phyloP scores from a whole-genome alignment of 805 yeast species.

The Yamadazyma paraphyllophila region DNA sequence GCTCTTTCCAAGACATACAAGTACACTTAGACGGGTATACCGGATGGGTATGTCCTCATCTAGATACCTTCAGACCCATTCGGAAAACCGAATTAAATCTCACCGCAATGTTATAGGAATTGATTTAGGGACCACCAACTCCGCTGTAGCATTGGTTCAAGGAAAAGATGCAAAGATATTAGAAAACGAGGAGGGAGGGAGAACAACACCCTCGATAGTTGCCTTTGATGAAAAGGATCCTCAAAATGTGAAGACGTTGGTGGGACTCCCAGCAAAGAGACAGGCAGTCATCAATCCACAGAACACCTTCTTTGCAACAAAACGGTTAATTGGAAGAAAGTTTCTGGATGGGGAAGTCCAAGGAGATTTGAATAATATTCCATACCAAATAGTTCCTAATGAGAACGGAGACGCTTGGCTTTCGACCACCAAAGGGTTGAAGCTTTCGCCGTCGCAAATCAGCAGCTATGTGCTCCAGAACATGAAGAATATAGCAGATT shows the following conservation, averaged over 20 bases:
- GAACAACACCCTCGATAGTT: conserved; percentile 80
- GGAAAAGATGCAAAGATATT: conserved; percentile 62
- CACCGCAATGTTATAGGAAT: conserved; percentile 55
- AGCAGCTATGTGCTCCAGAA: conserved; percentile 63
- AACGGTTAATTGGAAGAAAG: conserved; percentile 74
- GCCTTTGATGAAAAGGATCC: conserved; percentile 46
- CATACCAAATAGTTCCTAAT: conserved; percentile 60
- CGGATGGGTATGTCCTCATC: too few species aligned
- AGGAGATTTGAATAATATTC: conserved; percentile 59
- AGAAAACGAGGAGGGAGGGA: conserved; percentile 74
- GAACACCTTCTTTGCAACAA: conserved; percentile 79
- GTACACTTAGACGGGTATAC: too few species aligned
- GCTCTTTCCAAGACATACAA: background rate
- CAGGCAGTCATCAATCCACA: conserved; percentile 74
- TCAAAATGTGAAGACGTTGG: conserved; percentile 37
- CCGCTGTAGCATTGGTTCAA: conserved; percentile 77
- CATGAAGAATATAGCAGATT: conserved; percentile 66
- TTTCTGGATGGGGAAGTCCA: conserved; percentile 69
- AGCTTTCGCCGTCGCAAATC: conserved; percentile 66
- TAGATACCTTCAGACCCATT: background rate
- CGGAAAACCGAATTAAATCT: background rate
- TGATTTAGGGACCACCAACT: conserved; percentile 83
- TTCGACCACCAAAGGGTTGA: conserved; percentile 43
- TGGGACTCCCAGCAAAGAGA: conserved; percentile 71
- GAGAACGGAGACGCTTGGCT: conserved; percentile 72